phyloP scores from a whole-genome alignment of 345 rosid genomes.

The Stellera chamaejasme region DNA sequence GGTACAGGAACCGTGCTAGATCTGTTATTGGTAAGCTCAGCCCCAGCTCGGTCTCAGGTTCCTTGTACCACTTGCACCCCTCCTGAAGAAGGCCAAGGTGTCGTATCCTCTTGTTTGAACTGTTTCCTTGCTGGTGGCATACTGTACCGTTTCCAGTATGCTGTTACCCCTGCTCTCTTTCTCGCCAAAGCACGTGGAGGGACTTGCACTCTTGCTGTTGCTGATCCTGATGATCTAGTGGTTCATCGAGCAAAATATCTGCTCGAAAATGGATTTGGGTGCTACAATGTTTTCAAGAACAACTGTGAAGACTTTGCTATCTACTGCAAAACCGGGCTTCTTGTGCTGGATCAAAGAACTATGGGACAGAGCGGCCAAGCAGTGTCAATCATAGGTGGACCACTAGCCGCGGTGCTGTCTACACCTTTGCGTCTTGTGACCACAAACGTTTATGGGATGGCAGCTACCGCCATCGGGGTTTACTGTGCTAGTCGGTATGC shows the following conservation, averaged over 20 bases:
- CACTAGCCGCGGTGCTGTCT: constrained; percentile 73
- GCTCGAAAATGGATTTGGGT: constrained; percentile 80
- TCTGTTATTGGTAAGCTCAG: constrained; percentile 62
- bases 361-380: constrained; percentile 91
- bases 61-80: constrained; percentile 63
- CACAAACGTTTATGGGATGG: constrained; percentile 80
- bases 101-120: constrained; percentile 66
- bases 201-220: constrained; percentile 77
- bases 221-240: constrained; percentile 41
- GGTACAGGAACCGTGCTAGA: constrained; percentile 84
- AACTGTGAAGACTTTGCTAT: constrained; percentile 81
- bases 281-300: constrained; percentile 74
- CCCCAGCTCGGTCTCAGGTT: constrained; percentile 36
- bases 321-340: constrained; percentile 78
- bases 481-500: constrained; percentile 82
- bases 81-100: constrained; percentile 52
- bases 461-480: constrained; percentile 64
- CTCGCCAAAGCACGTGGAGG: constrained; percentile 87
- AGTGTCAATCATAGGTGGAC: constrained; percentile 63
- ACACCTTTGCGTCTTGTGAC: constrained; percentile 62
- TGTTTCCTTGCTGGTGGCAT: constrained; percentile 88
- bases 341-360: constrained; percentile 44
- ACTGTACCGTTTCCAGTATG: constrained; percentile 71
- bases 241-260: constrained; percentile 69
- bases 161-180: constrained; percentile 66